Conservation (phyloP, 352 stramenopile genomes). For the Phytopythium cucurbitacearum region DNA sequence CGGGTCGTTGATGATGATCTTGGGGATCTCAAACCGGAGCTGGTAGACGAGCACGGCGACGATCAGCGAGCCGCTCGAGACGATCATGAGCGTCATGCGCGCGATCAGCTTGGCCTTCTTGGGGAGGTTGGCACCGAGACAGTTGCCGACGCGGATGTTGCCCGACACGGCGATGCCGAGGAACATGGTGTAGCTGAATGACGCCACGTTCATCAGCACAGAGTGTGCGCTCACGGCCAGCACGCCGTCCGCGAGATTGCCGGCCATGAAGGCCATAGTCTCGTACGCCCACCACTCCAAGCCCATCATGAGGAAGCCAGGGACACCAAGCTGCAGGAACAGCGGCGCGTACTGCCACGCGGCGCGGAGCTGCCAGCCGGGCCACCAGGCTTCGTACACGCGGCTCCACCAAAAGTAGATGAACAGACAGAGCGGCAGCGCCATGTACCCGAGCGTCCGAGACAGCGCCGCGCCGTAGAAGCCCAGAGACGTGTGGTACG, state of each 20-base stretch:
- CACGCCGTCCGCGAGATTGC: conserved; percentile 50
- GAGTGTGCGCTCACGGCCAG: conserved; percentile 66
- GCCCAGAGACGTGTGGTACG: conserved; percentile 62
- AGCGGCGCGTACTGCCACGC: conserved; percentile 39
- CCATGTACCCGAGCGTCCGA: conserved; percentile 47
- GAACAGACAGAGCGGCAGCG: conserved; percentile 41
- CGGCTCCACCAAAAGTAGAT: conserved; percentile 40
- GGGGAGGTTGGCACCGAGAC: conserved; percentile 56
- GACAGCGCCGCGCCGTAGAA: conserved; percentile 73
- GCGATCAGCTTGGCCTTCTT: conserved; percentile 46
- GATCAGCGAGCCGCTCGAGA: conserved; percentile 20
- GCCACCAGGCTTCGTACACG: conserved; percentile 46
- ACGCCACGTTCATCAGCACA: conserved; percentile 67
- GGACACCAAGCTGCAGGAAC: conserved; percentile 62
- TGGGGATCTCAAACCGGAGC: conserved; percentile 36
- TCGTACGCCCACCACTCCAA: conserved; percentile 83
- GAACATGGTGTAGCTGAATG: conserved; percentile 75
- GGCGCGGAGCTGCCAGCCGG: conserved; percentile 52
- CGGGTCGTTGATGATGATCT: conserved; percentile 32
- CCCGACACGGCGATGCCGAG: conserved; percentile 51
- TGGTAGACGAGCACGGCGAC: conserved; percentile 32
- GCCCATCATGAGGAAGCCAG: conserved; percentile 53
- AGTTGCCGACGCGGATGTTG: conserved; percentile 76
- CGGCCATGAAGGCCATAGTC: conserved; percentile 64
- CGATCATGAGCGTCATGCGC: conserved; percentile 28